A percentile compares a stretch with the other conserved stretches of the same genome.
These are phyloP conservation scores for Tetracladium maxilliforme DNA, from an alignment of 2,329 filamentous ascomycete species.

Conservation along the genomic window DNA sequence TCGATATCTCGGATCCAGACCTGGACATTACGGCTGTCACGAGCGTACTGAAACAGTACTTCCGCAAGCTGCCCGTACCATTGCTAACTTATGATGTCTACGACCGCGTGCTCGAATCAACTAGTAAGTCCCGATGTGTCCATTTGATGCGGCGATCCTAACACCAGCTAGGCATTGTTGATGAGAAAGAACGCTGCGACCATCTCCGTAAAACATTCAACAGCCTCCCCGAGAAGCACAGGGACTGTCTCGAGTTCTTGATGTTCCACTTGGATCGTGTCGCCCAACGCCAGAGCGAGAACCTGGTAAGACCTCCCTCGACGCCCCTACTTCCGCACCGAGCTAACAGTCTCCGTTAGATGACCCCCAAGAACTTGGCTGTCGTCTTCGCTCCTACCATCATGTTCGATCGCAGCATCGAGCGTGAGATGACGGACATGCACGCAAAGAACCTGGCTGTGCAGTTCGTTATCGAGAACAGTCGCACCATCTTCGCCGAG, in stretches of 20 bases:
- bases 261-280: conserved; percentile 88
- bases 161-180: conserved; percentile 39
- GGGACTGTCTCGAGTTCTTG: conserved; percentile 82
- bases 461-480: conserved; percentile 87
- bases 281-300: conserved; percentile 67
- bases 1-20: conserved; percentile 84
- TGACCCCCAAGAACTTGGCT: conserved; percentile 91
- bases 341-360: conserved; percentile 34
- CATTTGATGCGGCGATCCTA: conserved; percentile 6
- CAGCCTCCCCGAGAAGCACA: conserved; percentile 68
- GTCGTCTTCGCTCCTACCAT: conserved; percentile 97
- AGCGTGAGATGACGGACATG: conserved; percentile 93
- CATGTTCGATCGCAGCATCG: conserved; percentile 79
- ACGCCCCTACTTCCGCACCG: neutral
- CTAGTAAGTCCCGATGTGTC: conserved; percentile 34
- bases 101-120: conserved; percentile 72
- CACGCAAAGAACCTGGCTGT: conserved; percentile 83
- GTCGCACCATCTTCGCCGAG: conserved; percentile 61
- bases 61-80: conserved; percentile 80
- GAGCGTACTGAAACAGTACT: conserved; percentile 92
- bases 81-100: conserved; percentile 89
- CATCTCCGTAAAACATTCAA: conserved; percentile 62
- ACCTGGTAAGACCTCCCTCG: conserved; percentile 45
- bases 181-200: conserved; percentile 51
- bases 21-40: conserved; percentile 95